Evolutionary conservation across 352 stramenopile genomes (phyloP).

Genomic region (Phytophthora cactorum): DNA sequence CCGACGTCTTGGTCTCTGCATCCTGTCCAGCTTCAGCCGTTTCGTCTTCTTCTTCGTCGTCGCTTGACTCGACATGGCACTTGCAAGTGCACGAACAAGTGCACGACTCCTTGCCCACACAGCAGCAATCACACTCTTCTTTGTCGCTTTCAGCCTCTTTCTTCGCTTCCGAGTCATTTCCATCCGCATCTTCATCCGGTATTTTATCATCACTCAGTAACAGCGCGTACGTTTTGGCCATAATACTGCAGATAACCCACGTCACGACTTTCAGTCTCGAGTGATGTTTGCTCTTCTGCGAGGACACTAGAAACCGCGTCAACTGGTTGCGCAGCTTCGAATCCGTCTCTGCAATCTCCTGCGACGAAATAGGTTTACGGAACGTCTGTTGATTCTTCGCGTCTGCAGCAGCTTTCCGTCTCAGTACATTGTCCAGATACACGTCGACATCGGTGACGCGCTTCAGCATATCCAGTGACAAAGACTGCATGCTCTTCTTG

Average conservation of each 20-base stretch:
- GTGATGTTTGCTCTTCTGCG: constrained; percentile 81
- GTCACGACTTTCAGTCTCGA: constrained; percentile 86
- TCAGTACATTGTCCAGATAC: constrained; percentile 84
- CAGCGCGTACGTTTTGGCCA: constrained; percentile 85
- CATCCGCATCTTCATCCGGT: constrained; percentile 36
- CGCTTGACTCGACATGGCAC: constrained; percentile 73
- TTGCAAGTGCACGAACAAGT: constrained; percentile 66
- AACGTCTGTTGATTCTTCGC: constrained; percentile 37
- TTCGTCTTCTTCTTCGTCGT: constrained; percentile 45
- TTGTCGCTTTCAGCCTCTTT: constrained; percentile 49
- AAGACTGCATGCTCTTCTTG: constrained; percentile 54
- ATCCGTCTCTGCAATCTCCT: constrained; percentile 78
- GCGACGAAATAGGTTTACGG: constrained; percentile 58
- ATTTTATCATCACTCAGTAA: constrained; percentile 77
- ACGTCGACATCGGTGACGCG: constrained; percentile 84
- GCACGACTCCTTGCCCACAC: constrained; percentile 62
- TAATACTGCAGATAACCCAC: constrained; percentile 86
- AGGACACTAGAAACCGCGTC: constrained; percentile 71
- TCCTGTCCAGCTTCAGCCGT: neutral
- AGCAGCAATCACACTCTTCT: constrained; percentile 82
- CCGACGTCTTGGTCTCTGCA: neutral
- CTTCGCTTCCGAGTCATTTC: constrained; percentile 1
- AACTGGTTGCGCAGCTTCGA: constrained; percentile 82
- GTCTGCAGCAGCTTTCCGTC: constrained; percentile 52
- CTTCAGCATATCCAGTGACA: constrained; percentile 84